Conservation (phyloP, 2,329 filamentous ascomycete species). For the Alternaria burnsii region DNA sequence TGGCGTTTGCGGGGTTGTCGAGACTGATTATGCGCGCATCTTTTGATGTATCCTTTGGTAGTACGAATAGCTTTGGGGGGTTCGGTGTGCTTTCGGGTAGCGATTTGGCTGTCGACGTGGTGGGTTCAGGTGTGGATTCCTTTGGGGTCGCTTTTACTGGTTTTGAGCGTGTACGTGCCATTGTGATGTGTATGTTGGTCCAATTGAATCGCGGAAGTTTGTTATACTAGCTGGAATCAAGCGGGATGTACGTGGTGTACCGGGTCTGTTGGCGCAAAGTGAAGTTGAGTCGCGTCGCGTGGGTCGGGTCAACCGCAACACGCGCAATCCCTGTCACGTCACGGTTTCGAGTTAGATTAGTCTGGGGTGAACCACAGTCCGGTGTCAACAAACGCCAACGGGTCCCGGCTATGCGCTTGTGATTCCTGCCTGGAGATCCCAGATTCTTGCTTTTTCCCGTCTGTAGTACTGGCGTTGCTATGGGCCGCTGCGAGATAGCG, state of each 20-base stretch:
- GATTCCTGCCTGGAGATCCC: background rate
- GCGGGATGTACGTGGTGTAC: background rate
- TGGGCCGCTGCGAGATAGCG: conserved; percentile 33
- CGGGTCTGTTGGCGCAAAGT: background rate
- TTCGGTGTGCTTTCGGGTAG: conserved; percentile 51
- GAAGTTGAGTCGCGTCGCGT: conserved; percentile 19
- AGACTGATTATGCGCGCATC: conserved; percentile 65
- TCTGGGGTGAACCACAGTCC: conserved; percentile 31
- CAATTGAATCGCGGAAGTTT: background rate
- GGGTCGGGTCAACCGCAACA: conserved; percentile 16
- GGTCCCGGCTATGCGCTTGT: conserved; percentile 9
- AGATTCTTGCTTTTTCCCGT: conserved; percentile 2
- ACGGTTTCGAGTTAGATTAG: conserved; percentile 40
- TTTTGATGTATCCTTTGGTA: conserved; percentile 62
- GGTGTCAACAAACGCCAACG: conserved; percentile 30
- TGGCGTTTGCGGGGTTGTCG: conserved; percentile 61
- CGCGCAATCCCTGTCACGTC: conserved; percentile 40
- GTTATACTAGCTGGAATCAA: background rate
- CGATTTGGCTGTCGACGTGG: conserved; percentile 30
- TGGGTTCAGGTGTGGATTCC: conserved; percentile 34
- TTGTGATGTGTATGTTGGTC: conserved; percentile 19
- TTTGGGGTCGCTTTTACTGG: conserved; percentile 26
- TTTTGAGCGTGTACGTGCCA: conserved; percentile 50
- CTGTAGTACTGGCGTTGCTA: conserved; percentile 32
- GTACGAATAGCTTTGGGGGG: conserved; percentile 64